Evolutionary conservation across 495 filamentous ascomycete genomes (phyloP), one percentile per base, ranked within the genome.

Genomic region (Penicillium crystallinum): DNA sequence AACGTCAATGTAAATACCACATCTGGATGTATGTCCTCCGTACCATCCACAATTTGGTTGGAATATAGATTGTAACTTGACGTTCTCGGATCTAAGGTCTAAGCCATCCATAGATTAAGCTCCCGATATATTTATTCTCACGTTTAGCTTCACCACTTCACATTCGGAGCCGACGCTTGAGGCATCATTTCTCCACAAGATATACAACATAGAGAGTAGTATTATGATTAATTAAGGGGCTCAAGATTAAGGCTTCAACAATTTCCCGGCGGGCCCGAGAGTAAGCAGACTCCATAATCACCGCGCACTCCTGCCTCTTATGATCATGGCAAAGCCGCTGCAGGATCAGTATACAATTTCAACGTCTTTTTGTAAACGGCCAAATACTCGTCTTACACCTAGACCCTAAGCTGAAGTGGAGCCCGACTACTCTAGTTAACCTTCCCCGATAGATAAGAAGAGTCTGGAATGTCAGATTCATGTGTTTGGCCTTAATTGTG

Each of bases 221-320:
- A 11, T n/a, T 15, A 19, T 43, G 3, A 11, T 0, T 43, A 19
- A 36, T 29, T 11, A 29, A 29, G 39, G 45, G 40, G 38, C 55
- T 49, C 50, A 6, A 27, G 9, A 18, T 23, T 29, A 30, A 5
- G 15, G 7, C 18, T 27, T 40, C 34, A 27, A 2, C 23, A 50
- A 42, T 34, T 2, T 17, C 33, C 10, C 48, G 19, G 44, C 39
- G 49, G 44, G 49, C 55, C 49, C 39, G 21, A 45, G 11, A 50
- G 54, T 36, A 36, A 36, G 21, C 34, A 36, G 46, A 22, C 33
- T 23, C 44, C 56, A 48, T 53, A 31, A 48, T 56, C 48, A 36
- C 53, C 56, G 53, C 22, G 17, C 33, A 30, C 9, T 17, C 40
- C 25, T 22, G 10, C 6, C 10, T 12, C 14, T 36, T 27, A 27